A percentile compares a stretch with the other conserved stretches of the same genome.
Conservation (phyloP, 2,329 filamentous ascomycete genomes). For the Colletotrichum tofieldiae region DNA sequence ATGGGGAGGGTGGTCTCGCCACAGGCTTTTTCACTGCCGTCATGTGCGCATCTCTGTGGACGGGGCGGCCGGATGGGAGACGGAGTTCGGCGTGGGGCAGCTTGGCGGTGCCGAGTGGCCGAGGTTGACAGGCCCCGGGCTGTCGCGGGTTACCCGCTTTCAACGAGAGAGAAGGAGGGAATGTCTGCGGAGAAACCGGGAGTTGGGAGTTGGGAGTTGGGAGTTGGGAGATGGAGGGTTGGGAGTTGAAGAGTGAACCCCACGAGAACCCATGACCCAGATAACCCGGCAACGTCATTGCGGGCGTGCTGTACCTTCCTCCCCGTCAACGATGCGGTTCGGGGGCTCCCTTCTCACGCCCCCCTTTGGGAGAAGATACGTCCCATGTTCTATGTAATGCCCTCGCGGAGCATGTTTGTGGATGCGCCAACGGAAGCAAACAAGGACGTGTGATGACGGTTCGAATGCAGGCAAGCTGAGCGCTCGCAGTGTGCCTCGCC, state of each 20-base stretch:
- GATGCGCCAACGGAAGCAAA: background rate
- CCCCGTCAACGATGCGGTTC: background rate
- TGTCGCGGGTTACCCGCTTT: conserved; percentile 16
- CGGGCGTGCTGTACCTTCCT: conserved; percentile 18
- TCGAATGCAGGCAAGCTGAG: conserved; percentile 13
- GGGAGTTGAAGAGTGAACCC: conserved; percentile 9
- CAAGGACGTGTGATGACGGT: background rate
- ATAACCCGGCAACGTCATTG: background rate
- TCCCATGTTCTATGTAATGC: conserved; percentile 3
- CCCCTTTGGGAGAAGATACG: background rate
- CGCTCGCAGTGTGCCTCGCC: conserved; percentile 7
- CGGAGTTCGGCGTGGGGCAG: conserved; percentile 24
- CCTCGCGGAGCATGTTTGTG: background rate
- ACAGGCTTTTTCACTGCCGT: background rate
- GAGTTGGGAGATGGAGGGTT: background rate
- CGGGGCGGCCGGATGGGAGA: background rate
- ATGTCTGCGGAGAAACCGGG: background rate
- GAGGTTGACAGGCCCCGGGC: conserved; percentile 10
- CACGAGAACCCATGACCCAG: conserved; percentile 5
- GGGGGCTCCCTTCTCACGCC: background rate
- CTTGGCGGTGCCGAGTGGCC: conserved; percentile 3
- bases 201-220: conserved; percentile 6
- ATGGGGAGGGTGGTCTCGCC: background rate
- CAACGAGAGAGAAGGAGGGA: background rate
- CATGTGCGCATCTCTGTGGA: background rate